Evolutionary conservation across 2,329 filamentous ascomycete species (phyloP).

Genomic region (Stachybotrys elegans): DNA sequence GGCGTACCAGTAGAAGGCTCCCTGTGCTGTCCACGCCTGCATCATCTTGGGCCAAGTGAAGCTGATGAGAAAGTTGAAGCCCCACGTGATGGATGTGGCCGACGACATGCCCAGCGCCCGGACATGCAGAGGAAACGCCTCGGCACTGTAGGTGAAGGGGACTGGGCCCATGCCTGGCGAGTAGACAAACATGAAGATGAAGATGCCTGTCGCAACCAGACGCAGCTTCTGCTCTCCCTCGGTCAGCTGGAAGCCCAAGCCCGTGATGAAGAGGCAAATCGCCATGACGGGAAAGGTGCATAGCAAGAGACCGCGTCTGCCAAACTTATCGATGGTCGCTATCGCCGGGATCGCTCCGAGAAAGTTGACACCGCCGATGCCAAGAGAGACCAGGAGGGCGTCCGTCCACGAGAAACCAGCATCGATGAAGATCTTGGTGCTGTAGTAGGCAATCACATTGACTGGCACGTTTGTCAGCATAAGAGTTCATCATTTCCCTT

Average conservation of each 20-base stretch:
- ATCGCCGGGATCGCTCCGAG: constrained; percentile 32
- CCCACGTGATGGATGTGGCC: constrained; percentile 30
- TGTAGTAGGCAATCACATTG: constrained; percentile 25
- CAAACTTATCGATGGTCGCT: constrained; percentile 43
- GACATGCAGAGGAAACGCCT: constrained; percentile 30
- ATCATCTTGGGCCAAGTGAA: constrained; percentile 27
- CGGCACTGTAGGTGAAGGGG: constrained; percentile 31
- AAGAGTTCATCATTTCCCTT: neutral
- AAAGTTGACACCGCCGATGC: constrained; percentile 44
- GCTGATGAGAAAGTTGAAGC: constrained; percentile 24
- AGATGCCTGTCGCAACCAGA: constrained; percentile 25
- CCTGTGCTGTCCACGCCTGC: constrained; percentile 18
- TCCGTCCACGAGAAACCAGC: constrained; percentile 20
- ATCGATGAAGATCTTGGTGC: constrained; percentile 20
- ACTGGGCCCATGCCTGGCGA: constrained; percentile 30
- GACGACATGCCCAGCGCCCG: constrained; percentile 31
- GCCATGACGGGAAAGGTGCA: constrained; percentile 26
- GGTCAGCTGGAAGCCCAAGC: constrained; percentile 17
- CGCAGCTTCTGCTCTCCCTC: constrained; percentile 16
- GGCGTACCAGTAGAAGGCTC: constrained; percentile 38
- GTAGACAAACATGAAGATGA: constrained; percentile 30
- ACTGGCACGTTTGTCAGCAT: constrained; percentile 12
- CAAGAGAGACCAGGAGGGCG: constrained; percentile 26
- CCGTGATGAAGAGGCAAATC: constrained; percentile 23
- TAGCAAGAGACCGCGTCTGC: constrained; percentile 40